phyloP scores from a whole-genome alignment of 2,329 filamentous ascomycete genomes.

The Periconia macrospinosa region DNA sequence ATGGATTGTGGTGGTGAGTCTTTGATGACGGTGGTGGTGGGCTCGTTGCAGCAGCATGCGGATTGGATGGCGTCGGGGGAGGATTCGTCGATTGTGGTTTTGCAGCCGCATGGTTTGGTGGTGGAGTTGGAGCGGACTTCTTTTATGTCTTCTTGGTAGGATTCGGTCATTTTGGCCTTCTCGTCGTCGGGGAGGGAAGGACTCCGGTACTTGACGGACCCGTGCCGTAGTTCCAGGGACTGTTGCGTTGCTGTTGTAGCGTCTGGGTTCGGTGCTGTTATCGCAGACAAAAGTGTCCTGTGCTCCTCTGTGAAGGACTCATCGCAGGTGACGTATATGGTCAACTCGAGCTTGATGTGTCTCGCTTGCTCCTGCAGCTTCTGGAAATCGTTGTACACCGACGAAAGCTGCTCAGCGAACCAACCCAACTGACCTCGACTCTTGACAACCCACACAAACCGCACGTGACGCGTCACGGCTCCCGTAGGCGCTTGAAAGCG shows the following conservation, averaged over 20 bases:
- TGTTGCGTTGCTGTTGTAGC: conserved; percentile 1
- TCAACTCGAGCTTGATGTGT: conserved; percentile 53
- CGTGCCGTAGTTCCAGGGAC: conserved; percentile 16
- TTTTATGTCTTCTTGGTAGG: conserved; percentile 26
- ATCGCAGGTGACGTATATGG: conserved; percentile 60
- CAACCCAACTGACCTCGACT: conserved; percentile 55
- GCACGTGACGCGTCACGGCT: conserved; percentile 52
- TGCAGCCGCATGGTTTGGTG: conserved; percentile 52
- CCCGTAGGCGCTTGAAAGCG: conserved; percentile 23
- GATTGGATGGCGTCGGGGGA: conserved; percentile 27
- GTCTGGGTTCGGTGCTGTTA: conserved; percentile 20
- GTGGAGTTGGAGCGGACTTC: conserved; percentile 18
- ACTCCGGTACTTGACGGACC: conserved; percentile 17
- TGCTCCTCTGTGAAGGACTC: conserved; percentile 49
- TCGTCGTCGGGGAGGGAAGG: conserved; percentile 1
- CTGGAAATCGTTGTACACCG: conserved; percentile 48
- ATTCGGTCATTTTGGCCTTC: conserved; percentile 18
- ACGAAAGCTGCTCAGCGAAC: conserved; percentile 55
- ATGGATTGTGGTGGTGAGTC: conserved; percentile 7
- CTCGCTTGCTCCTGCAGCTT: conserved; percentile 38
- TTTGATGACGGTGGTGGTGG: neutral
- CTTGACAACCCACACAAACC: conserved; percentile 63
- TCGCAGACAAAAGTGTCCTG: conserved; percentile 28
- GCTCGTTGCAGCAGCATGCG: conserved; percentile 19
- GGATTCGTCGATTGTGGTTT: conserved; percentile 45